phyloP scores from a whole-genome alignment of 208 protist genomes.

The Polymyxa betae region DNA sequence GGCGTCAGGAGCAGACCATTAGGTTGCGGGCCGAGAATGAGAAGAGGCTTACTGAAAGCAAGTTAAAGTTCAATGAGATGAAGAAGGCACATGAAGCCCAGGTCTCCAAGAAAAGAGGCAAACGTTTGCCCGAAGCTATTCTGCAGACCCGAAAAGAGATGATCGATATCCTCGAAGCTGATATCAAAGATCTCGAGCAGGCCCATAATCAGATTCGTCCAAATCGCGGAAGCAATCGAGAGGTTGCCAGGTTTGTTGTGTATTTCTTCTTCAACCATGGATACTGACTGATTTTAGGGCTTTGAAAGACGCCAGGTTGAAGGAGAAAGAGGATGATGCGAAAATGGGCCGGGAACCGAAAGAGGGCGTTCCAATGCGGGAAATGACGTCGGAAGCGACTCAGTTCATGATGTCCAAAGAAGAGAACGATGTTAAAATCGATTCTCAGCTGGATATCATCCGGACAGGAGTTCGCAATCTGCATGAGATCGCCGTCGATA shows the following conservation, averaged over 20 bases:
- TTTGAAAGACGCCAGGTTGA: neutral
- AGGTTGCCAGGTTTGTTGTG: too few relatives aligned
- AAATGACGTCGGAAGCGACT: neutral
- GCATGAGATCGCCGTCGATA: neutral
- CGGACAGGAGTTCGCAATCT: conserved; percentile 40
- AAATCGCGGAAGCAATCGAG: conserved; percentile 33
- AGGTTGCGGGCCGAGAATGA: conserved; percentile 19
- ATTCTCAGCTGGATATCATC: conserved; percentile 39
- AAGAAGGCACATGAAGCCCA: conserved; percentile 27
- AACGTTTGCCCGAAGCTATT: conserved; percentile 34
- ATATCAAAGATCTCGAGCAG: conserved; percentile 47
- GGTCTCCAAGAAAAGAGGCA: conserved; percentile 39
- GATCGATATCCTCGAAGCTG: conserved; percentile 16
- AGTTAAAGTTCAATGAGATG: conserved; percentile 53
- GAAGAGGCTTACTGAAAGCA: neutral
- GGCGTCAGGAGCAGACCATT: conserved; percentile 34
- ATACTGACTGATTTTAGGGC: too few relatives aligned
- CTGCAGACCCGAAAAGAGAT: conserved; percentile 7
- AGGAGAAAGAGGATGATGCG: conserved; percentile 23
- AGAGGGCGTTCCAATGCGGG: conserved; percentile 1
- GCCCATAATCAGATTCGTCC: conserved; percentile 22
- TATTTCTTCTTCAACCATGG: too few relatives aligned
- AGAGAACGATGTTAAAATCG: conserved; percentile 1
- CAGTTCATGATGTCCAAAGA: conserved; percentile 24
- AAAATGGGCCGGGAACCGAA: neutral